Conservation (phyloP, 495 filamentous ascomycete species). For the Annulohypoxylon maeteangense region DNA sequence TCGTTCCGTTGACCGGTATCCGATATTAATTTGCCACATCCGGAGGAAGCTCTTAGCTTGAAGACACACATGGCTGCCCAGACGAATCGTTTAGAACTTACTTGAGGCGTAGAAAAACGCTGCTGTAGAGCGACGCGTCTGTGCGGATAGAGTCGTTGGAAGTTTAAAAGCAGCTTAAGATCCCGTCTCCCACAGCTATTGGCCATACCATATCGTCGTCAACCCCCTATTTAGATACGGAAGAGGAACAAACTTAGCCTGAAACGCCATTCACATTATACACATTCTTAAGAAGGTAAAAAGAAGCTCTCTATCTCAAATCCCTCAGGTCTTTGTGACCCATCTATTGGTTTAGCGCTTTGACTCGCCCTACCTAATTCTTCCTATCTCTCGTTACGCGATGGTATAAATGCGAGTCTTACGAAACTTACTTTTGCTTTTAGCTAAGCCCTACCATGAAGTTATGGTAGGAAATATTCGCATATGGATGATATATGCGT, state of each 20-base stretch:
- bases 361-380: background rate
- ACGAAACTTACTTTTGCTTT: conserved; percentile 1
- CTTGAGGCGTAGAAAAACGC: background rate
- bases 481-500: background rate
- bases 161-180: background rate
- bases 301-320: background rate
- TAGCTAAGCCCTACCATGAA: background rate
- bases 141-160: background rate
- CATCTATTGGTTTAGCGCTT: background rate
- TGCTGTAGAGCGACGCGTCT: background rate
- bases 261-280: conserved; percentile 27
- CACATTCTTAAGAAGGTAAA: background rate
- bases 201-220: background rate
- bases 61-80: background rate
- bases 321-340: background rate
- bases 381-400: background rate
- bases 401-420: background rate
- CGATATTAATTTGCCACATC: background rate
- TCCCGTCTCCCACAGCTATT: background rate
- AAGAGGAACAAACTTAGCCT: conserved; percentile 9
- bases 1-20: background rate
- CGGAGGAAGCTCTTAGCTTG: background rate
- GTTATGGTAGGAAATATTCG: background rate
- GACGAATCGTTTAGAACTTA: background rate
- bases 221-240: conserved; percentile 11